Conservation (phyloP, 1,284 basidiomycete species). For the Trichosporon ovoides region DNA sequence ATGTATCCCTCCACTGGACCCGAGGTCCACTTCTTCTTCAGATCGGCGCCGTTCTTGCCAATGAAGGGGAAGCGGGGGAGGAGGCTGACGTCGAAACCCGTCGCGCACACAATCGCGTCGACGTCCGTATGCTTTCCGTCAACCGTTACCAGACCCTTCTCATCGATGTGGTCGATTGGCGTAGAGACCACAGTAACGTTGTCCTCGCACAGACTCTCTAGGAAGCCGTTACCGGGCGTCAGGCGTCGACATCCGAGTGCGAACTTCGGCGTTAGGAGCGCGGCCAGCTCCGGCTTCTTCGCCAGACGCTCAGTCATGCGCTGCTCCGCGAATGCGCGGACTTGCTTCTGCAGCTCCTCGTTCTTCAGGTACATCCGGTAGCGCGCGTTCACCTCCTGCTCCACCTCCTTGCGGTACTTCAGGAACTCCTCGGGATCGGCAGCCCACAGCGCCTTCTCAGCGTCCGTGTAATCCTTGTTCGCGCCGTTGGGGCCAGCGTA, state of each 20-base stretch:
- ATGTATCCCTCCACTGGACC: constrained; percentile 31
- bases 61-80: constrained; percentile 34
- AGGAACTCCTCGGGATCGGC: constrained; percentile 23
- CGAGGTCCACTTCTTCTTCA: constrained; percentile 33
- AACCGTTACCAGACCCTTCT: constrained; percentile 26
- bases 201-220: constrained; percentile 35
- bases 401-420: constrained; percentile 31
- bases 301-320: constrained; percentile 21
- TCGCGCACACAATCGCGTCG: constrained; percentile 36
- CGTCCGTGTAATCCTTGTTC: constrained; percentile 32
- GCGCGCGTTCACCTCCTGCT: constrained; percentile 27
- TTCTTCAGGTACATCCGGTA: constrained; percentile 24
- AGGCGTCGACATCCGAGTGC: constrained; percentile 37
- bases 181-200: constrained; percentile 31
- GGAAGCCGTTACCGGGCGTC: constrained; percentile 42
- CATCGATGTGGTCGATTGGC: constrained; percentile 22
- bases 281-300: constrained; percentile 24
- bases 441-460: constrained; percentile 23
- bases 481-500: constrained; percentile 26
- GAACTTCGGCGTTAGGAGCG: constrained; percentile 12
- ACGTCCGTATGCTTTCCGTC: constrained; percentile 23
- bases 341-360: background rate
- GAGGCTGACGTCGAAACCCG: constrained; percentile 36
- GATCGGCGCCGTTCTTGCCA: constrained; percentile 24
- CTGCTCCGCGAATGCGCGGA: constrained; percentile 11